A percentile compares a stretch with the other conserved stretches of the same genome.
Evolutionary conservation across 2,329 filamentous ascomycete genomes (phyloP).

Genomic region (Pezicula radicicola): DNA sequence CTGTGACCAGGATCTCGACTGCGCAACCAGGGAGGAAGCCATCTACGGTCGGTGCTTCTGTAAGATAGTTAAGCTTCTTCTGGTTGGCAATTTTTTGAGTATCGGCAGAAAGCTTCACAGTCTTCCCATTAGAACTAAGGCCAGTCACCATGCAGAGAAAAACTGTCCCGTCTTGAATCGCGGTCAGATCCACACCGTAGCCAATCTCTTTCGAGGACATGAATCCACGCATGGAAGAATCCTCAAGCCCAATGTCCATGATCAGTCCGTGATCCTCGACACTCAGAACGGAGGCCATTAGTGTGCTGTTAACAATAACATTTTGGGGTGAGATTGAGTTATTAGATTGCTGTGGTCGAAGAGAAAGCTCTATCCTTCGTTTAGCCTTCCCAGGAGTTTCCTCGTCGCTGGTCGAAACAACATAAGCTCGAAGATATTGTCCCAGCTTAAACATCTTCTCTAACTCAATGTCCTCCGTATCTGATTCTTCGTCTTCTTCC

Average conservation of each 20-base stretch:
- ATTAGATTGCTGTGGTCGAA: constrained; percentile 79
- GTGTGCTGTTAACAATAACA: constrained; percentile 69
- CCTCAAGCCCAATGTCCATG: constrained; percentile 82
- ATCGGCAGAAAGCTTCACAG: constrained; percentile 81
- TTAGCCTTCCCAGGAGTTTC: constrained; percentile 51
- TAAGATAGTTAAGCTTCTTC: constrained; percentile 62
- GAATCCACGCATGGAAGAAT: constrained; percentile 72
- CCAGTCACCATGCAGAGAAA: constrained; percentile 79
- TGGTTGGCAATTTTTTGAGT: constrained; percentile 64
- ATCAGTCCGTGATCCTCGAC: constrained; percentile 95
- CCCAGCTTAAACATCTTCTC: constrained; percentile 74
- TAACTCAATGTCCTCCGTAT: constrained; percentile 64
- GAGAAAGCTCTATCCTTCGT: constrained; percentile 81
- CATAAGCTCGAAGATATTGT: constrained; percentile 83
- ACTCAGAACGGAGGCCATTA: constrained; percentile 86
- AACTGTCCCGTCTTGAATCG: constrained; percentile 78
- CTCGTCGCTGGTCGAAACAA: constrained; percentile 74
- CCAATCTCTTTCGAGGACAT: constrained; percentile 81
- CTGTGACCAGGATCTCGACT: constrained; percentile 79
- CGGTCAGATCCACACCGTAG: constrained; percentile 57
- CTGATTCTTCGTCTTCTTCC: constrained; percentile 49
- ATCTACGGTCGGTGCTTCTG: constrained; percentile 81
- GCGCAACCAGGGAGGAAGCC: constrained; percentile 89
- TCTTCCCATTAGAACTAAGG: constrained; percentile 73
- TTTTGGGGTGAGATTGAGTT: constrained; percentile 69